Evolutionary conservation across 805 yeast species (phyloP), one percentile per base, ranked within the genome.

Genomic region (Metschnikowia matae): DNA sequence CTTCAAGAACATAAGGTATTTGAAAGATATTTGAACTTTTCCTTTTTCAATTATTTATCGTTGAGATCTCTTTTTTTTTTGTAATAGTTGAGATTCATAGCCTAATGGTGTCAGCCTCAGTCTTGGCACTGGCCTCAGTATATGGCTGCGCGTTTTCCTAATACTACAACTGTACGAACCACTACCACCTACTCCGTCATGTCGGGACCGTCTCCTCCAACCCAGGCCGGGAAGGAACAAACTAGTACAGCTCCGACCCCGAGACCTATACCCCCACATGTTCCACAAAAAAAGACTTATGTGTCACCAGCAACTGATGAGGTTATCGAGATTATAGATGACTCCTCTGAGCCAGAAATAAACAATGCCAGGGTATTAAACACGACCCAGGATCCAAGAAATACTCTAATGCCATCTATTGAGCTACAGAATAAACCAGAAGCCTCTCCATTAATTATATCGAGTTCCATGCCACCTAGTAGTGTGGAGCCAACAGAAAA

Each of bases 221-320:
- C 41, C 18, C 31, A 21, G 10, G 20, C 41, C 17, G 41, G 17
- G 14, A 39, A 6, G 31, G 31, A n/a, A 4, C 17, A 5, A n/a
- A 23, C 10, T 18, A 42, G 54, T n/a, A 40, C 51, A 21, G 44
- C 50, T 21, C 54, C 41, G 41, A 26, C 14, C 15, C 43, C n/a
- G 11, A 40, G 11, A 2, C 15, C 7, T 6, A 6, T 51, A n/a
- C 36, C 46, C 3, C 47, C 52, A 33, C 48, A 40, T 21, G 13
- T 26, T 7, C 23, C 7, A 14, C 17, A 7, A 4, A 23, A 23
- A 15, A 21, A 17, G 38, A 11, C 6, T 10, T 23, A n/a, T 15
- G 7, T n/a, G 4, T 14, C 29, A 23, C 41, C n/a, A 31, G 14
- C 41, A n/a, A 2, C 31, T 8, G 41, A 39, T 26, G 43, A 42